These are phyloP conservation scores for Debaryomyces prosopidis DNA, from an alignment of 805 yeast genomes.

Conservation along the genomic window DNA sequence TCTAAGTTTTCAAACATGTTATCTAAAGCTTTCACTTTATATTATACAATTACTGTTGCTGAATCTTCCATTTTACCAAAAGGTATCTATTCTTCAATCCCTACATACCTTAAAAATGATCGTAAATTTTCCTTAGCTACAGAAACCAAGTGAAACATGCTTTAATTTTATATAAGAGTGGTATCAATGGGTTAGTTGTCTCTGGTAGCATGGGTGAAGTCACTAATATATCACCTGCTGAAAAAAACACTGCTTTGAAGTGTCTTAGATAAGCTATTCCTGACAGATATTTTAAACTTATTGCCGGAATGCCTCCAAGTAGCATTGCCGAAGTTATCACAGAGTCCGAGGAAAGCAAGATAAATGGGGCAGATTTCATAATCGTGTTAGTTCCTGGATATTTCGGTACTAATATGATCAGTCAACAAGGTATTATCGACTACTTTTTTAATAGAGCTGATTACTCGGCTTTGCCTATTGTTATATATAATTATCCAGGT, in stretches of 20 bases:
- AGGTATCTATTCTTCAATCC: conserved; percentile 32
- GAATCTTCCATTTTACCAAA: neutral
- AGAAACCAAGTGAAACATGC: conserved; percentile 33
- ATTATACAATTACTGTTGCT: neutral
- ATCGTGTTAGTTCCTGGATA: conserved; percentile 36
- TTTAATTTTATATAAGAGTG: conserved; percentile 22
- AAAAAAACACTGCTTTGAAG: conserved; percentile 26
- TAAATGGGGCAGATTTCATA: conserved; percentile 35
- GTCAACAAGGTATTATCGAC: conserved; percentile 31
- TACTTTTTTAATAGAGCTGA: conserved; percentile 32
- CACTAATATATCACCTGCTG: conserved; percentile 29
- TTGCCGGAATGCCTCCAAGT: conserved; percentile 35
- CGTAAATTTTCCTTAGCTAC: conserved; percentile 21
- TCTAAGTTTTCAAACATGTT: too few species aligned
- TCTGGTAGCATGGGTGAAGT: conserved; percentile 45
- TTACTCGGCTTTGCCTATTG: conserved; percentile 30
- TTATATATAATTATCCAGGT: conserved; percentile 39
- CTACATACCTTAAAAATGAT: conserved; percentile 28
- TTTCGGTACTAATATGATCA: conserved; percentile 30
- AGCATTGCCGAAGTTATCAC: conserved; percentile 24
- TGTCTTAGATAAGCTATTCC: conserved; percentile 30
- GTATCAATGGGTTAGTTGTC: conserved; percentile 35
- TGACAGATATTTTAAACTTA: conserved; percentile 25
- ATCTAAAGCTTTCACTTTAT: too few species aligned
- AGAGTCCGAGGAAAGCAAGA: conserved; percentile 21